Base-by-base conservation (phyloP, 2,329 filamentous ascomycete genomes). In the Penicillium sp. region DNA sequence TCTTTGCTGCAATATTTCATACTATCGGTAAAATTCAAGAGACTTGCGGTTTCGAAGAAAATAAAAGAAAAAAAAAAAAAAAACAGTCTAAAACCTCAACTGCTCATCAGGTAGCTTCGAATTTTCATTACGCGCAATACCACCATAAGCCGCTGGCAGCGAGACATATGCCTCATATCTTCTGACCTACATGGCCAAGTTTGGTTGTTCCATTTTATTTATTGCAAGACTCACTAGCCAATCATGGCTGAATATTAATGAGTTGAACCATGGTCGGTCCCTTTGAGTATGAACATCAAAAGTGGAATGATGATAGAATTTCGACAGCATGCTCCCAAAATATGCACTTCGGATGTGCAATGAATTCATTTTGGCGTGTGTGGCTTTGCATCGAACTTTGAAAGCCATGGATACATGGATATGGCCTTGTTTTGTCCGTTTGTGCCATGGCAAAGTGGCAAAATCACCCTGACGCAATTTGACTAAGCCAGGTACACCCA, bases 171-270 rank as follows among this genome's bases (percentile, higher is more conserved):
- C 31, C 6, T 15, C 15, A 52, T 26, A 26, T 7, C 24, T 21
- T 21, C 24, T 26, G 24, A 26, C 24, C 24, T 26, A 5, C 5
- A 26, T 1, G 24, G 24, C 7, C 24, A 26, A 26, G 7, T 62
- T 68, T 82, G 58, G 72, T 81, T 10, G 73, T 80, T 3, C 2
- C 12, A 10, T 24, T 13, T 1, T 42, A 9, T 23, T 16, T 21
- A 18, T 41, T 41, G 24, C 10, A n/a, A 24, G 6, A 15, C 38
- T 12, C 13, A 23, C n/a, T 24, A 21, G 16, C 13, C 18, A 8
- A 12, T 8, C 21, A 15, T 12, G 38, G 12, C 5, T 41, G 5
- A 8, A 13, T 8, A 4, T 10, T 5, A 4, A 24, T 15, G 15
- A 15, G 34, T 18, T 36, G 8, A 16, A 7, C 34, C n/a, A 2